Base-by-base conservation (phyloP, 2,329 filamentous ascomycete species). In the Aspergillus ustus region DNA sequence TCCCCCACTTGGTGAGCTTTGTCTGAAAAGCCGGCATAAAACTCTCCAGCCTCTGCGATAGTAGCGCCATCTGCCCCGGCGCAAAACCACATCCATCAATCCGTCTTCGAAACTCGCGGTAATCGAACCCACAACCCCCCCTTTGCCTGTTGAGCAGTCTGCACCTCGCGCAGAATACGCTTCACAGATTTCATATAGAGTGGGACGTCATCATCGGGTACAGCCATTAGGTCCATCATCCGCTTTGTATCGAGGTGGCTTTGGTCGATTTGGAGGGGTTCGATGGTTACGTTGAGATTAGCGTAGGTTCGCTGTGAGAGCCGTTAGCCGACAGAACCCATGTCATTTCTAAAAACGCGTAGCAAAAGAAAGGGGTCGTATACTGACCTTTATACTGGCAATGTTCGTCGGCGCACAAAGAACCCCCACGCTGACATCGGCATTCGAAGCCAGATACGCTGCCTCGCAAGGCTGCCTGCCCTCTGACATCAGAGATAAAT, bases 161-260 rank as follows among this genome's bases (percentile, higher is more conserved):
- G 64, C 72, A 89, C 80, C 0, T 87, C 81, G 1, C 86, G 78
- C 0, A 91, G 75, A 29, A 89, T 84, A 0, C 84, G 80, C 29
- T 81, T 76, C 2, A 87, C 75, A 0, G 86, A 82, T 53, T 85
- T 81, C 56, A 88, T 79, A 66, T 90, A 90, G 0, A 90, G 77
- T 0, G 87, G 87, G 54, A 63, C 50, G 1, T 73, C 73, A 1
- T 76, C 70, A 1, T 75, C 72, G 0, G 75, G 78, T 0, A 87
- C 81, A 0, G 84, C 85, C 86, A 89, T 89, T 0, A 89, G 75
- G 8, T 85, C 83, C 11, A 86, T 73, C 82, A 89, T 87, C 0
- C 84, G 77, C 49, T 82, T 80, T 0, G 85, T 86, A 63, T 85
- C 87, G 1, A 90, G 78, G 37, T 87, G 75, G 0, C 70, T 63